A percentile compares a stretch with the other conserved stretches of the same genome.
Evolutionary conservation across 257 asterid species (phyloP).

Genomic region (Solanum etuberosum): DNA sequence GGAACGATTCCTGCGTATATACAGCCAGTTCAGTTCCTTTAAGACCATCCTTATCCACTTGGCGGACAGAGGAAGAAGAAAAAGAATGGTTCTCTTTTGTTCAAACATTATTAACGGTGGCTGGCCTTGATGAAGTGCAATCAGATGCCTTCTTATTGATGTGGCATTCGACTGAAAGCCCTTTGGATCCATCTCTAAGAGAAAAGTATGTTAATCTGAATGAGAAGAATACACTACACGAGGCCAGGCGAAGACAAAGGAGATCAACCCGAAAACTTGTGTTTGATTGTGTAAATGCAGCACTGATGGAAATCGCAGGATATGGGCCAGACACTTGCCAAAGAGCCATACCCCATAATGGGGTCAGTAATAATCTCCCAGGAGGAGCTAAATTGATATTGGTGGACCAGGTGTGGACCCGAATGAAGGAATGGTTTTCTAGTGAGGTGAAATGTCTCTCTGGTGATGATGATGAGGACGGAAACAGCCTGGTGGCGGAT

Average conservation of each 20-base stretch:
- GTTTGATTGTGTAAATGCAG: slow-evolving; percentile 70
- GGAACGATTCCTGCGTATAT: slow-evolving; percentile 51
- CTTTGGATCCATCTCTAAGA: slow-evolving; percentile 66
- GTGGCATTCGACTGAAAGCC: slow-evolving; percentile 81
- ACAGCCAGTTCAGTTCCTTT: slow-evolving; percentile 51
- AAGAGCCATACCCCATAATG: slow-evolving; percentile 19
- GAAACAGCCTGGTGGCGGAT: slow-evolving; percentile 44
- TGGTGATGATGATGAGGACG: slow-evolving; percentile 41
- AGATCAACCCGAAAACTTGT: slow-evolving; percentile 73
- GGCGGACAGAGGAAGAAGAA: slow-evolving; percentile 46
- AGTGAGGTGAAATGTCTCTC: slow-evolving; percentile 22
- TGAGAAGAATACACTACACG: slow-evolving; percentile 43
- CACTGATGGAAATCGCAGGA: slow-evolving; percentile 48
- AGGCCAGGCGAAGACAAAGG: slow-evolving; percentile 56
- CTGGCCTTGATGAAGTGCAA: slow-evolving; percentile 52
- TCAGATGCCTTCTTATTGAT: slow-evolving; percentile 30
- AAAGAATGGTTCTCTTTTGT: slow-evolving; percentile 55
- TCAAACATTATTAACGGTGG: slow-evolving; percentile 46
- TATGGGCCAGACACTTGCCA: slow-evolving; percentile 35
- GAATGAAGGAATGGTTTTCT: slow-evolving; percentile 51
- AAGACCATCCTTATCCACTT: slow-evolving; percentile 26
- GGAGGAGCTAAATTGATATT: slow-evolving; percentile 12
- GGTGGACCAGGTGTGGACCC: slow-evolving; percentile 60
- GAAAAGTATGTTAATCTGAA: slow-evolving; percentile 45
- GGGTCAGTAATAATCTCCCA: slow-evolving; percentile 7